Conservation (phyloP, 352 stramenopile genomes). For the Phytopythium vexans region DNA sequence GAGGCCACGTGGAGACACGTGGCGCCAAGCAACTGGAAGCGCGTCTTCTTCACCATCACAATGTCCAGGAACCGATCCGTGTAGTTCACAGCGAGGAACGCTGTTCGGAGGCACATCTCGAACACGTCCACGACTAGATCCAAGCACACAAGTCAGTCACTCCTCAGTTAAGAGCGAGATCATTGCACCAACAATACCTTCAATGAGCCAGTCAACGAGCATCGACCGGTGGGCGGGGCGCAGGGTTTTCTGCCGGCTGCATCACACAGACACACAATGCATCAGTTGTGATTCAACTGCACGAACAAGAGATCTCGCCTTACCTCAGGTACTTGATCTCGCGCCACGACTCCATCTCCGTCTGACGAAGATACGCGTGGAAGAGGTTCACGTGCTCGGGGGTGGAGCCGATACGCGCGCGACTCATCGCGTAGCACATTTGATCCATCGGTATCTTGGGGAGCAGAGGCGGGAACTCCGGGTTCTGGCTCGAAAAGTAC, state of each 20-base stretch:
- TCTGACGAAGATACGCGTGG: slow-evolving; percentile 75
- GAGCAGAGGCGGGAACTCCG: slow-evolving; percentile 38
- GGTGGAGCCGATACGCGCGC: slow-evolving; percentile 37
- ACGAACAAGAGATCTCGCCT: neutral
- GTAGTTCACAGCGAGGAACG: slow-evolving; percentile 90
- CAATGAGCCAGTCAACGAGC: slow-evolving; percentile 91
- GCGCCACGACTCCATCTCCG: slow-evolving; percentile 77
- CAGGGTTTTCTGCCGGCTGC: slow-evolving; percentile 76
- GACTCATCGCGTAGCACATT: slow-evolving; percentile 67
- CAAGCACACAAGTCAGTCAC: slow-evolving; percentile 1
- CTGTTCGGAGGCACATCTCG: slow-evolving; percentile 89
- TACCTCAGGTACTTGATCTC: slow-evolving; percentile 87
- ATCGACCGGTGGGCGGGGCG: slow-evolving; percentile 85
- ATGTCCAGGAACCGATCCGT: slow-evolving; percentile 87
- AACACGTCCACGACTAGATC: slow-evolving; percentile 90
- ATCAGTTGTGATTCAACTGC: neutral
- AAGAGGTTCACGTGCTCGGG: slow-evolving; percentile 78
- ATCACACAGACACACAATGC: neutral
- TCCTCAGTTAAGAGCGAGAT: neutral
- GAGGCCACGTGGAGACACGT: slow-evolving; percentile 89
- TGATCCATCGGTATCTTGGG: slow-evolving; percentile 78
- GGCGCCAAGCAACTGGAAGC: slow-evolving; percentile 87
- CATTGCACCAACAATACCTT: slow-evolving; percentile 42
- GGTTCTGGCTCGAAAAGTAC: slow-evolving; percentile 61
- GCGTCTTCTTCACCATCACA: slow-evolving; percentile 87